A percentile compares a stretch with the other conserved stretches of the same genome.
These are phyloP conservation scores for Podospora pseudoanserina DNA, from an alignment of 495 filamentous ascomycete species.

Conservation along the genomic window DNA sequence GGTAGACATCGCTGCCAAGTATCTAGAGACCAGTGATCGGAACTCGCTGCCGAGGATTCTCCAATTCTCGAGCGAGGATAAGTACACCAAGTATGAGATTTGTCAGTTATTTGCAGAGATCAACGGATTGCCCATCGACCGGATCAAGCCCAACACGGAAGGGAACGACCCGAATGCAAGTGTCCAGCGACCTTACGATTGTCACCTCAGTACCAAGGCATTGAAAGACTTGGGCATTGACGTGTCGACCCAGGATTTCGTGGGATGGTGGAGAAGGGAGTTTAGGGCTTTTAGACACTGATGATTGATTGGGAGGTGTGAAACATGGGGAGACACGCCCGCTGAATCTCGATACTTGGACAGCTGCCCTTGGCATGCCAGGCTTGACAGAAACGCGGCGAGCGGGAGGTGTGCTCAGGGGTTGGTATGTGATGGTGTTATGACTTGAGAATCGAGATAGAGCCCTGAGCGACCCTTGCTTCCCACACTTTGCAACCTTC, in stretches of 20 bases:
- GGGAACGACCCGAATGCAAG: constrained; percentile 70
- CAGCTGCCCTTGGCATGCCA: neutral
- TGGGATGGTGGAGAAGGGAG: constrained; percentile 71
- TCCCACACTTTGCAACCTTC: neutral
- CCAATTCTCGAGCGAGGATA: constrained; percentile 85
- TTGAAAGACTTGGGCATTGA: constrained; percentile 74
- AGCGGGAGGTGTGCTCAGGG: neutral
- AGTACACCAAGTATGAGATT: constrained; percentile 89
- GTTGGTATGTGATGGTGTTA: neutral
- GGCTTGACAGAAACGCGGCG: neutral
- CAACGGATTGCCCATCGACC: constrained; percentile 67
- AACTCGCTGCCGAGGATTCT: constrained; percentile 62
- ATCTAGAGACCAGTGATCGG: constrained; percentile 47
- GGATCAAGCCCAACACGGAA: constrained; percentile 67
- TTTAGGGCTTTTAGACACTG: constrained; percentile 47
- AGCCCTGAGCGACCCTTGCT: neutral
- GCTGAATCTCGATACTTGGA: neutral
- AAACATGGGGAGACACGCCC: neutral
- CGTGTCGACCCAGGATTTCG: constrained; percentile 71
- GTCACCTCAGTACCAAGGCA: constrained; percentile 74
- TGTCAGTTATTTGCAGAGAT: constrained; percentile 77
- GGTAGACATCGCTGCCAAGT: constrained; percentile 62
- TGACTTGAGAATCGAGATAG: neutral
- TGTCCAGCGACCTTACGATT: constrained; percentile 84
- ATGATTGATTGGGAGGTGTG: constrained; percentile 13